These are phyloP conservation scores for Croton setiger DNA, from an alignment of 441 rosid genomes.

Conservation along the genomic window DNA sequence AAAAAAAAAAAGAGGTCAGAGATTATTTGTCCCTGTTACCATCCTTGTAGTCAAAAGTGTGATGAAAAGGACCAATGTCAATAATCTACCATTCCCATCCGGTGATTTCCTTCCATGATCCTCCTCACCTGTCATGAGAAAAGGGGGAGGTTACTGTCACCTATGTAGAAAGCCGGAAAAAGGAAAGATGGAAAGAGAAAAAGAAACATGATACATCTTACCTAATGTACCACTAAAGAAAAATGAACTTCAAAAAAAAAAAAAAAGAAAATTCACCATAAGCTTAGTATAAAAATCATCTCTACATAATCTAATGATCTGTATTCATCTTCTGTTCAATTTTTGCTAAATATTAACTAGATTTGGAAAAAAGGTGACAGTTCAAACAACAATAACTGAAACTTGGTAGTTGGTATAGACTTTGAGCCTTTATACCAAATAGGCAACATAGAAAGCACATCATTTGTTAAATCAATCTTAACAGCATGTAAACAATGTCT, in stretches of 20 bases:
- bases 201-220: neutral
- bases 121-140: constrained; percentile 71
- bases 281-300: neutral
- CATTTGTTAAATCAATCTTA: neutral
- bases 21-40: constrained; percentile 7
- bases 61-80: constrained; percentile 21
- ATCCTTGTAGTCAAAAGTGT: constrained; percentile 12
- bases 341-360: neutral
- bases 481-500: neutral
- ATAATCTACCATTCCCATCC: constrained; percentile 91
- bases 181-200: neutral
- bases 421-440: neutral
- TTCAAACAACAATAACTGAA: neutral
- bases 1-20: constrained; percentile 15
- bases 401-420: neutral
- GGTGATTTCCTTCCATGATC: constrained; percentile 94
- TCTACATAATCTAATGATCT: neutral
- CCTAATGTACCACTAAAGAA: neutral
- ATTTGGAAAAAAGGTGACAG: neutral
- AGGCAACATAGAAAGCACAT: neutral
- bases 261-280: neutral
- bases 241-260: neutral
- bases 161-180: neutral
- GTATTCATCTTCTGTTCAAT: neutral
- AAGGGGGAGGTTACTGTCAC: neutral